Base-by-base conservation (phyloP, 352 stramenopile genomes). In the Phytopythium boreale region DNA sequence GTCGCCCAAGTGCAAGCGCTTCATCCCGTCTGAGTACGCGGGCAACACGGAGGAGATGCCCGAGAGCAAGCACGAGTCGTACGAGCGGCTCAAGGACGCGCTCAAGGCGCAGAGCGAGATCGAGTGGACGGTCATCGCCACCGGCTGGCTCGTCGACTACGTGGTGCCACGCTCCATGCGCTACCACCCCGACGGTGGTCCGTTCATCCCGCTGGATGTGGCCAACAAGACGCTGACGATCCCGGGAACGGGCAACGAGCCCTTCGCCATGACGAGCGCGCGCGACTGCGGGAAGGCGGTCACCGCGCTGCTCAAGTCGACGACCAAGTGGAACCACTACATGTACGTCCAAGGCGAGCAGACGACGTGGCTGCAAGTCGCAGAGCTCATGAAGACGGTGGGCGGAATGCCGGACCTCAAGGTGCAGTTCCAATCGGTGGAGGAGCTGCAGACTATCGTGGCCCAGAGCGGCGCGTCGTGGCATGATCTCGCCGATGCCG, bases 1-100 rank as follows among this genome's bases (percentile, higher is more conserved):
- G 24, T 64, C 69, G 20, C 44, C 64, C 47, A 80, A 72, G 26
- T 83, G 75, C 64, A 77, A 79, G 68, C 72, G 75, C 53, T 84
- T 80, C 61, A 77, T 84, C 57, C 70, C 75, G 20, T 60, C 70
- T 17, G 72, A 79, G 64, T 84, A 69, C 44, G 67, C 65, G 5
- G 70, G 39, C 43, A 80, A 80, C 59, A 39, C 50, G 12, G 72
- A 83, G 43, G 64, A 73, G 2, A 62, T 67, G 52, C 65, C 64
- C 0, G 62, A 80, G 31, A 39, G 61, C 5, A 31, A 47, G 2
- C 43, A 47, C 11, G 62, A 44, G 22, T 24, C 58, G 17, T 61
- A 75, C 43, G 41, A 65, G 19, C 47, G 60, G 43, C 62, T 73
- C 20, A 7, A 36, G 20, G 47, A 79, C 17, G 58, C 63, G 12